Conservation (phyloP, 2,329 filamentous ascomycete species). For the Ilyonectria destructans region DNA sequence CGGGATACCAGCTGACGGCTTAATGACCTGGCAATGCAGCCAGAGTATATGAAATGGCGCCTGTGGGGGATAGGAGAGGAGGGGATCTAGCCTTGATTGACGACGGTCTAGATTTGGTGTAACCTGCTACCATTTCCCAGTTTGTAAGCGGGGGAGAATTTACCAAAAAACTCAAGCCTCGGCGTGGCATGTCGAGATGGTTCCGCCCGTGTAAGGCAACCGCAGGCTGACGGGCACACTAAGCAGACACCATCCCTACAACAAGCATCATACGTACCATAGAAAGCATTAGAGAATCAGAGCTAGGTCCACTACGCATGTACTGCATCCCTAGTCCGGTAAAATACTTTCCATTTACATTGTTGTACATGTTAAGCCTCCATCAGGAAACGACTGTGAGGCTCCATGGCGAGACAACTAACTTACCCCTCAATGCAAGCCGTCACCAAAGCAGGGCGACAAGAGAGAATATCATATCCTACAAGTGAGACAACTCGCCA, state of each 20-base stretch:
- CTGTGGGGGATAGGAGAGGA: neutral
- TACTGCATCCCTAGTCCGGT: neutral
- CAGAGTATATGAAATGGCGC: neutral
- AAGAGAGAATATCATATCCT: neutral
- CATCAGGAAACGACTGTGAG: constrained; percentile 4
- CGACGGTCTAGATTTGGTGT: neutral
- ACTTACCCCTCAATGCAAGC: neutral
- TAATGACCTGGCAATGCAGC: constrained; percentile 25
- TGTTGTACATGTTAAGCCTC: neutral
- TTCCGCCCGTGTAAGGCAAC: neutral
- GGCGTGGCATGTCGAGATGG: neutral
- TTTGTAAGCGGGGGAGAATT: neutral
- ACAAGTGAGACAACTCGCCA: neutral
- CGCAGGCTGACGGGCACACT: neutral
- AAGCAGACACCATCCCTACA: neutral
- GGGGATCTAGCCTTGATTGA: neutral
- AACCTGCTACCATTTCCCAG: neutral
- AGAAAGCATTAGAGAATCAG: neutral
- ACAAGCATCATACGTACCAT: neutral
- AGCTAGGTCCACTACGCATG: neutral
- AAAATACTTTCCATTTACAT: neutral
- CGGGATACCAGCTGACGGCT: neutral
- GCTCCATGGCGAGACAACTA: neutral
- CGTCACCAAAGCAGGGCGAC: neutral
- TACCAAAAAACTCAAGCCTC: neutral